Percentiles rank a stretch among this genome's conserved stretches.
These are phyloP conservation scores for Laburnicola sp. DNA, from an alignment of 2,329 filamentous ascomycete genomes.

Conservation along the genomic window DNA sequence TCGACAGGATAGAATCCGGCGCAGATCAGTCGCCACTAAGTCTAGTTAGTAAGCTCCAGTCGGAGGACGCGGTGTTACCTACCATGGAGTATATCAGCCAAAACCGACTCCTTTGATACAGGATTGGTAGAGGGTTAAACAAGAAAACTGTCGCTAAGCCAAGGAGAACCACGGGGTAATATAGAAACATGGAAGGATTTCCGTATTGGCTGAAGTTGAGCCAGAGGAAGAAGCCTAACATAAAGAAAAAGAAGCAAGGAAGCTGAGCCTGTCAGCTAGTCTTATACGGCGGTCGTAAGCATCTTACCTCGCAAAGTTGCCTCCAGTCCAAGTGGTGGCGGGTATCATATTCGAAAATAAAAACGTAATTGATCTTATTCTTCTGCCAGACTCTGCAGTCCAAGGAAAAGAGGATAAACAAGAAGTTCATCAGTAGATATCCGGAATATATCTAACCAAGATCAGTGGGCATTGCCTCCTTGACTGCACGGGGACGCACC, in stretches of 20 bases:
- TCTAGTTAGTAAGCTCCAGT: background rate
- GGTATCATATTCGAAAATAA: slow-evolving; percentile 95
- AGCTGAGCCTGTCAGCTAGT: slow-evolving; percentile 54
- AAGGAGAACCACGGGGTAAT: slow-evolving; percentile 83
- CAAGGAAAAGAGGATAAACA: slow-evolving; percentile 82
- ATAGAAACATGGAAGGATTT: slow-evolving; percentile 70
- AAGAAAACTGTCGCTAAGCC: slow-evolving; percentile 68
- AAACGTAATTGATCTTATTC: slow-evolving; percentile 91
- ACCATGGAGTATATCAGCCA: slow-evolving; percentile 93
- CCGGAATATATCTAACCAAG: slow-evolving; percentile 76
- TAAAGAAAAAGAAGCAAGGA: slow-evolving; percentile 78
- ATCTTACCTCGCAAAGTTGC: slow-evolving; percentile 70
- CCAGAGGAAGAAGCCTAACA: slow-evolving; percentile 80
- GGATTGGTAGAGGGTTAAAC: slow-evolving; percentile 71
- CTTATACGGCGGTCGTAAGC: rapidly evolving
- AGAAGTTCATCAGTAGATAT: slow-evolving; percentile 80
- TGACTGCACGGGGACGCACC: slow-evolving; percentile 52
- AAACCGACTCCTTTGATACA: slow-evolving; percentile 75
- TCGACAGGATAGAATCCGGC: slow-evolving; percentile 91
- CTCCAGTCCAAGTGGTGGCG: slow-evolving; percentile 87
- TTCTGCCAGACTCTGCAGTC: slow-evolving; percentile 81
- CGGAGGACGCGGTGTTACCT: slow-evolving; percentile 43
- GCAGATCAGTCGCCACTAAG: slow-evolving; percentile 47
- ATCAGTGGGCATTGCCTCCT: slow-evolving; percentile 54
- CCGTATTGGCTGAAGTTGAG: slow-evolving; percentile 79